A percentile compares a stretch with the other conserved stretches of the same genome.
These are phyloP conservation scores for Russula virescens DNA, from an alignment of 768 basidiomycete species.

Conservation along the genomic window DNA sequence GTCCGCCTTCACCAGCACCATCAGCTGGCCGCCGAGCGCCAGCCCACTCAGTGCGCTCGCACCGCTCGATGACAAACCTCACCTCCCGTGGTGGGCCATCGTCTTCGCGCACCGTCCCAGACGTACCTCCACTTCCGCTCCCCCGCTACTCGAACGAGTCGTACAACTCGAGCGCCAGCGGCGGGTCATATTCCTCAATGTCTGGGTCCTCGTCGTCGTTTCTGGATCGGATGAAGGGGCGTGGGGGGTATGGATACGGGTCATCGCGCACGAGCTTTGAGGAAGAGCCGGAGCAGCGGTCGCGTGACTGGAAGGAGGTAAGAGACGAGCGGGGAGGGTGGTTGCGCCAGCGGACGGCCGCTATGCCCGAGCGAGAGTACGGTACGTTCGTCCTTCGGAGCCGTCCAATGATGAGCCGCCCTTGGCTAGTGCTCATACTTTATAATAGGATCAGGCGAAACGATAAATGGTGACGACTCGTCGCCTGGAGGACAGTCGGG, in stretches of 20 bases:
- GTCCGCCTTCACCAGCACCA: neutral
- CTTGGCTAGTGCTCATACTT: conserved; percentile 18
- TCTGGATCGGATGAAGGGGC: conserved; percentile 34
- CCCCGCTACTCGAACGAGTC: conserved; percentile 11
- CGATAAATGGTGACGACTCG: neutral
- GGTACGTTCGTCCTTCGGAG: conserved; percentile 2
- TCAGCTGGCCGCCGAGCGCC: neutral
- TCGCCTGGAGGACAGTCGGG: conserved; percentile 24
- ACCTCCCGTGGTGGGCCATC: conserved; percentile 4
- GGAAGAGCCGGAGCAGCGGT: conserved; percentile 30
- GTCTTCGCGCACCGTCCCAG: neutral
- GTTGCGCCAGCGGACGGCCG: conserved; percentile 3
- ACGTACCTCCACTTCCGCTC: conserved; percentile 24
- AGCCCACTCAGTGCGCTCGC: conserved; percentile 23
- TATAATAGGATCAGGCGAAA: conserved; percentile 1
- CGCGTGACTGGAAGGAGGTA: neutral
- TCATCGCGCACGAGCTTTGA: conserved; percentile 44
- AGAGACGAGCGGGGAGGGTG: neutral
- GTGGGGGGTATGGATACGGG: conserved; percentile 23
- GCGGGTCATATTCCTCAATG: conserved; percentile 27
- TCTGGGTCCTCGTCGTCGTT: conserved; percentile 30
- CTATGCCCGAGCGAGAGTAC: neutral
- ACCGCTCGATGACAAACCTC: conserved; percentile 25
- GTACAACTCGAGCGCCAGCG: conserved; percentile 23
- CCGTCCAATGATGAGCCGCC: neutral